Base-by-base conservation (phyloP, 768 basidiomycete genomes). In the Lentinula sp. region DNA sequence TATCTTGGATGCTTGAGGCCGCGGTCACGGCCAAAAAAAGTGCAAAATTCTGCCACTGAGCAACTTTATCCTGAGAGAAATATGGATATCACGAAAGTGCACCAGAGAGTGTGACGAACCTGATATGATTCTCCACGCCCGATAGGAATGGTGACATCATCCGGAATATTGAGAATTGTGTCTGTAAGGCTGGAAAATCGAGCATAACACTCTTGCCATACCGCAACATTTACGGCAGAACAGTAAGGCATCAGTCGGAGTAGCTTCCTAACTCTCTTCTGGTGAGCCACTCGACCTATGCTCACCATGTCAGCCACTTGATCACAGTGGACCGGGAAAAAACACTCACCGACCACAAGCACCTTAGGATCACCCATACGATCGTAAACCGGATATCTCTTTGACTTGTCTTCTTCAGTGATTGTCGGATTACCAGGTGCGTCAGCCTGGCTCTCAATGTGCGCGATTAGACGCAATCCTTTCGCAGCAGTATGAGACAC, bases 1-100 rank as follows among this genome's bases (percentile, higher is more conserved):
- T 74, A 15, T 88, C 83, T 43, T 77, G 74, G 18, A 84, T 73
- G 63, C 88, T 88, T 6, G 83, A 76, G 4, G 88, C 88, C 41
- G 86, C 85, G n/a, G 87, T 79, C 0, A 90, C 83, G 3, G 90
- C 85, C 42, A 95, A 76, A 72, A 89, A 91, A 23, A 93, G 73
- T 0, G 90, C 87, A 12, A 93, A 74, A 68, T 95, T 93, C 66
- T 91, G 87, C 93, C 94, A 97, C 65, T 93, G 89, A 41, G 79
- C 82, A 45, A 86, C 82, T 65, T 85, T 80, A 18, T 92, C 90
- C 90, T 93, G 57, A 35, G 32, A 35, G 20, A 43, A 49, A 13
- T 23, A 35, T 51, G 12, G 6, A n/a, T 51, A 35, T 15, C 8
- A 51, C 50, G 15, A 36, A 18, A 36, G n/a, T 42, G 33, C 5